Evolutionary conservation across 495 filamentous ascomycete genomes (phyloP), one percentile per base, ranked within the genome.

Genomic region (Aspergillus ellipticus): DNA sequence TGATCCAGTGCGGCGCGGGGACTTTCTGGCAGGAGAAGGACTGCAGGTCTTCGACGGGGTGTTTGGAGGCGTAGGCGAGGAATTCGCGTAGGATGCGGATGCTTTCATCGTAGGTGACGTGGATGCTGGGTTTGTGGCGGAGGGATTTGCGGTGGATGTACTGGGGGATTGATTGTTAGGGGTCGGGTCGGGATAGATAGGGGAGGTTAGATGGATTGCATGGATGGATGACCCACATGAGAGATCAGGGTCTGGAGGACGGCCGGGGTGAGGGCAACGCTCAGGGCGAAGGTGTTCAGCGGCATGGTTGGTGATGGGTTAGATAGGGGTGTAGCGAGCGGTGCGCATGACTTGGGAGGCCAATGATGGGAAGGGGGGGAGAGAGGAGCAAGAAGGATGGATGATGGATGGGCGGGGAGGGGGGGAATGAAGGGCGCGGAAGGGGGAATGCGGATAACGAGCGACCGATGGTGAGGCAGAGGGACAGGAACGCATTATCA

Each of bases 61-160:
- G 90, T 57, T 88, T 84, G 1, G 91, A 92, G 1, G 90, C 86
- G 63, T 90, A 89, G 16, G 72, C 63, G 20, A 97, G 83, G 71
- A 97, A 97, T 33, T 85, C 84, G 47, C 89, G 89, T 56, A 97
- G 85, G 19, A 97, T 78, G 26, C 87, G 81, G n/a, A 97, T 79
- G n/a, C 91, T 92, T 71, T 96, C 88, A 62, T 96, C 89, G 69
- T 97, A 97, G 21, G 90, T 91, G 57, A 97, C 83, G 63, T 93
- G 90, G 1, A 87, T 85, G 19, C 87, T 92, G 1, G 92, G 92
- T 50, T 90, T 91, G 52, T 89, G 79, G 52, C 79, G 84, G 9
- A 86, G 79, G 4, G 83, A 77, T 63, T 87, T 90, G 49, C 88
- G 88, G 63, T 95, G 84, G 51, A 94, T 74, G 65, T 92, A 97